These are phyloP conservation scores for Amanita polypyramis DNA, from an alignment of 768 basidiomycete genomes.

Conservation along the genomic window DNA sequence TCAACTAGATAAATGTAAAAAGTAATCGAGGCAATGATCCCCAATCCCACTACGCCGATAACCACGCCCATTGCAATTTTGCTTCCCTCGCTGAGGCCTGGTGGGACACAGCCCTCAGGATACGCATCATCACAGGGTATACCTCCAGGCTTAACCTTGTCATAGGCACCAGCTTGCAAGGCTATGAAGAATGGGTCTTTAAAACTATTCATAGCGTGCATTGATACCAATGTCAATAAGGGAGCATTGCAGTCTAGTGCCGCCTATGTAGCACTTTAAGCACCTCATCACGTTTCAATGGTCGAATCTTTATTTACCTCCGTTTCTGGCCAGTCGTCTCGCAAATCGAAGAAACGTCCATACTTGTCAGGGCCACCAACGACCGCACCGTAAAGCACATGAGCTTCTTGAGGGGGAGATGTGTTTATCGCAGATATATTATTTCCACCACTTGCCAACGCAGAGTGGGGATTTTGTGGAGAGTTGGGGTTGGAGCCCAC, in stretches of 20 bases:
- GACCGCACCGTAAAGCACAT: conserved; percentile 79
- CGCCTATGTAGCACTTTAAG: conserved; percentile 26
- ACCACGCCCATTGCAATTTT: conserved; percentile 65
- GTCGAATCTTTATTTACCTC: conserved; percentile 51
- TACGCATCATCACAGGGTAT: conserved; percentile 74
- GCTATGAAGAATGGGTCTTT: conserved; percentile 71
- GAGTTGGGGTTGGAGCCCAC: conserved; percentile 89
- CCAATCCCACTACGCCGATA: conserved; percentile 48
- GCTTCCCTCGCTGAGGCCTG: conserved; percentile 44
- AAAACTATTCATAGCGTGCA: conserved; percentile 57
- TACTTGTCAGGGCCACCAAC: conserved; percentile 77
- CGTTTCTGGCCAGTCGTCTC: conserved; percentile 83
- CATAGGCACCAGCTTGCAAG: conserved; percentile 59
- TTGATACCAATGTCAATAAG: conserved; percentile 76
- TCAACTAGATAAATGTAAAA: conserved; percentile 25
- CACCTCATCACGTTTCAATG: not conserved
- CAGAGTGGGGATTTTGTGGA: conserved; percentile 84
- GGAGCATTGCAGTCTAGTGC: conserved; percentile 90
- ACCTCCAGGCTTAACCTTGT: conserved; percentile 49
- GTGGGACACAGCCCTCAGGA: conserved; percentile 35
- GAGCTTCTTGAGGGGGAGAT: conserved; percentile 57
- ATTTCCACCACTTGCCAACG: conserved; percentile 76
- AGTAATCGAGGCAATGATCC: conserved; percentile 37
- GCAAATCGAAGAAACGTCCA: conserved; percentile 75
- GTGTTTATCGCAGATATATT: conserved; percentile 63